Percentiles rank a stretch among this genome's conserved stretches.
These are phyloP conservation scores for Limnomonas spitsbergensis DNA, from an alignment of 139 green algal species.

Conservation along the genomic window DNA sequence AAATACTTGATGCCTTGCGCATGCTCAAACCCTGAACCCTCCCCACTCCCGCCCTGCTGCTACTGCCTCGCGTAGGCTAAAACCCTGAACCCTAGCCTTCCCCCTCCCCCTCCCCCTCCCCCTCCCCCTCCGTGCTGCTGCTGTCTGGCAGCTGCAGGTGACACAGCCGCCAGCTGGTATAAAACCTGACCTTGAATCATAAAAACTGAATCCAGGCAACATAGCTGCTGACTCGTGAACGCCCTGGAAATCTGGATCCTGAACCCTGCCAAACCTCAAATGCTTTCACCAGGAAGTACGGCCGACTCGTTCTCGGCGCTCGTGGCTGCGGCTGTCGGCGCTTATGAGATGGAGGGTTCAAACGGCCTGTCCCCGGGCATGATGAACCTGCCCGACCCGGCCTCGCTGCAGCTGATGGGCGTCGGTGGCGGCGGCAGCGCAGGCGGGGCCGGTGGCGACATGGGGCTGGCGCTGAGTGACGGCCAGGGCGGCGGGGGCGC, in stretches of 20 bases:
- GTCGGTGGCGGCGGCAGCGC: not conserved
- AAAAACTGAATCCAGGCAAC: too few species aligned
- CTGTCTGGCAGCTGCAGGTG: not conserved
- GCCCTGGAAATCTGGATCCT: not conserved
- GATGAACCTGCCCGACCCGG: not conserved
- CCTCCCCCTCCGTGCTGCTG: not conserved
- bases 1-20: too few species aligned
- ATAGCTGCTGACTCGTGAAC: not conserved
- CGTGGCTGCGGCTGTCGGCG: constrained; percentile 7
- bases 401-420: not conserved
- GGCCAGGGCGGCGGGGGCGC: not conserved
- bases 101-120: not conserved
- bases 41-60: too few species aligned
- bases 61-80: too few species aligned
- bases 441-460: not conserved
- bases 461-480: not conserved
- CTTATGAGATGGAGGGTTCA: not conserved
- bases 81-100: too few species aligned
- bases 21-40: too few species aligned
- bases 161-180: not conserved
- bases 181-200: not conserved
- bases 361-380: not conserved
- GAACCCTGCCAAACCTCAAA: not conserved
- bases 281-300: not conserved
- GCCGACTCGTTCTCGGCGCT: constrained; percentile 7